A percentile compares a stretch with the other conserved stretches of the same genome.
Conservation (phyloP, 305 asterid genomes). For the Nicotiana rustica region DNA sequence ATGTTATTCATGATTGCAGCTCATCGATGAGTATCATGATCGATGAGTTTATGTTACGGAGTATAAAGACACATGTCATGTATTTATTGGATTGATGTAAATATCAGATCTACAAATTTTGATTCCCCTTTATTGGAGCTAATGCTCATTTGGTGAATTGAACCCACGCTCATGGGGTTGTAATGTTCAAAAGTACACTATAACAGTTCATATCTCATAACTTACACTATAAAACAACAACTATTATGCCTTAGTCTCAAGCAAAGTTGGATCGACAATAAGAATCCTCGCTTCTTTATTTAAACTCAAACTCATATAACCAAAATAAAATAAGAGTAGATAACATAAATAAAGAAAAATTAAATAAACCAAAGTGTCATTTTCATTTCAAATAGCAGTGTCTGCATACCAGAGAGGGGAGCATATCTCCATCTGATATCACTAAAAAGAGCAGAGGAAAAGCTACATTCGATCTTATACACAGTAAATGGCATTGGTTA, state of each 20-base stretch:
- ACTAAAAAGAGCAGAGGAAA: background rate
- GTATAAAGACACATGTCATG: background rate
- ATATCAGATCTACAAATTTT: background rate
- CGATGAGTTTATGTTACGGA: background rate
- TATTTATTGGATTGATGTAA: background rate
- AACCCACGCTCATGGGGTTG: no score
- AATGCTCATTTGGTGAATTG: no score
- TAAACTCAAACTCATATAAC: background rate
- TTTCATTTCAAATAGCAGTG: background rate
- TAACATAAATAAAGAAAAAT: background rate
- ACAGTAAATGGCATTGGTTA: conserved; percentile 27
- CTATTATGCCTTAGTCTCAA: no score
- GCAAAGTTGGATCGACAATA: no score
- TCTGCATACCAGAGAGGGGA: conserved; percentile 20
- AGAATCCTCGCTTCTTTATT: no score
- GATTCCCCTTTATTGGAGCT: no score
- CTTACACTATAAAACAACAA: background rate
- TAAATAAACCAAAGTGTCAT: background rate
- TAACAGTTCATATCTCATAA: background rate
- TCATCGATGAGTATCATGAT: no score
- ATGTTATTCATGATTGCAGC: no score
- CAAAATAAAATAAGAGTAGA: no score
- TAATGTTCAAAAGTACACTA: background rate
- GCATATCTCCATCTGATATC: conserved; percentile 17
- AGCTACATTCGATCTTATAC: conserved; percentile 22